These are phyloP conservation scores for Termitomyces sp. DNA, from an alignment of 1,284 basidiomycete species.

Conservation along the genomic window DNA sequence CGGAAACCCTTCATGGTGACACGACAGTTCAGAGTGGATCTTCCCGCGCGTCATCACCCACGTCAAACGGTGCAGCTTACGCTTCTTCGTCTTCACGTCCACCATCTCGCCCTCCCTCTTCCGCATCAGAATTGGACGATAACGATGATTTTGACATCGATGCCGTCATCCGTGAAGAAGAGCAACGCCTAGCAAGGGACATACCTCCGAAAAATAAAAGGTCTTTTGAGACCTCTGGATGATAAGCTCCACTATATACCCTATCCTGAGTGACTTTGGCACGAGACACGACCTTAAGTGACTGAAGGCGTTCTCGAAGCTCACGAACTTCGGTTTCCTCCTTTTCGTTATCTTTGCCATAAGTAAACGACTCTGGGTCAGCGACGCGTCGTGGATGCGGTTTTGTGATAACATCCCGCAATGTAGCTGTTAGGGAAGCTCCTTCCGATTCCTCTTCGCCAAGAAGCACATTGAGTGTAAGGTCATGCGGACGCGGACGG, in stretches of 20 bases:
- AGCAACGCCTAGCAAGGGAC: slow-evolving; percentile 31
- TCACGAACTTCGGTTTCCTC: slow-evolving; percentile 45
- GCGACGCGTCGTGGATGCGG: slow-evolving; percentile 36
- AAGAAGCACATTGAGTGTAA: slow-evolving; percentile 53
- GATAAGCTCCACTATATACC: slow-evolving; percentile 71
- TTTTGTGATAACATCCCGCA: slow-evolving; percentile 36
- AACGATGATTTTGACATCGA: slow-evolving; percentile 56
- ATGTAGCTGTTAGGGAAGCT: slow-evolving; percentile 37
- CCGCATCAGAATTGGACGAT: slow-evolving; percentile 32
- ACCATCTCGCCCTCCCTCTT: slow-evolving; percentile 47
- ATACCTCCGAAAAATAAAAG: slow-evolving; percentile 74
- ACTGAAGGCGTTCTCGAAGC: slow-evolving; percentile 48
- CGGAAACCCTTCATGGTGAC: slow-evolving; percentile 24
- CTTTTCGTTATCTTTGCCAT: slow-evolving; percentile 37
- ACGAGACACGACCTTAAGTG: slow-evolving; percentile 58
- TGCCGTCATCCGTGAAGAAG: slow-evolving; percentile 45
- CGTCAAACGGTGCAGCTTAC: slow-evolving; percentile 24
- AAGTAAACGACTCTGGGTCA: slow-evolving; percentile 47
- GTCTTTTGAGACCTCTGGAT: slow-evolving; percentile 76
- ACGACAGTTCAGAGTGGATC: slow-evolving; percentile 10
- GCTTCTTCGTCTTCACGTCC: slow-evolving; percentile 37
- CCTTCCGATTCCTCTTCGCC: slow-evolving; percentile 47
- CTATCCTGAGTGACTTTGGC: slow-evolving; percentile 74
- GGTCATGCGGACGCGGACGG: slow-evolving; percentile 60
- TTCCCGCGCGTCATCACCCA: slow-evolving; percentile 13